Conservation (phyloP, 371 early-diverging fungal genomes). For the Mucor plumbeus region DNA sequence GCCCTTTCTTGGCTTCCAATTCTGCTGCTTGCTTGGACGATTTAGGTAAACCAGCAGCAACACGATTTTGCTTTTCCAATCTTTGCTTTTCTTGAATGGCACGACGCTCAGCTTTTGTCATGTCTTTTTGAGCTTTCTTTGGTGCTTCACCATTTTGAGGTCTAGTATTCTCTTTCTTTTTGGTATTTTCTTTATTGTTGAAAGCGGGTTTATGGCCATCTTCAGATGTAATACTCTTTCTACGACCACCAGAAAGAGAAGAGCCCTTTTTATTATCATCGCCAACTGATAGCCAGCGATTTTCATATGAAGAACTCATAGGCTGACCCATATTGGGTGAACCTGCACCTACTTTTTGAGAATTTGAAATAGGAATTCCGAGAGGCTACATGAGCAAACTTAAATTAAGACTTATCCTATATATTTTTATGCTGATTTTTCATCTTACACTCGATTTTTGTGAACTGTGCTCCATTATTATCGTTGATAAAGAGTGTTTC, state of each 20-base stretch:
- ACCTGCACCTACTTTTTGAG: conserved; percentile 13
- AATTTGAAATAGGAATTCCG: conserved; percentile 21
- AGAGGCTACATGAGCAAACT: conserved; percentile 11
- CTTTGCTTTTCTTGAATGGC: conserved; percentile 81
- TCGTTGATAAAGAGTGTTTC: not conserved
- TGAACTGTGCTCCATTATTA: conserved; percentile 20
- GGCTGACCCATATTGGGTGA: conserved; percentile 33
- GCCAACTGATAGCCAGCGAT: conserved; percentile 31
- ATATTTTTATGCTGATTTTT: not conserved
- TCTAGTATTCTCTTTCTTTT: conserved; percentile 20
- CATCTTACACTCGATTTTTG: conserved; percentile 31
- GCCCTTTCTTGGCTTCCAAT: conserved; percentile 20
- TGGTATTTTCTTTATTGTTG: conserved; percentile 18
- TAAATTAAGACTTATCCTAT: not conserved
- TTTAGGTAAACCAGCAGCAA: conserved; percentile 53
- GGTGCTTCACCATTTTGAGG: conserved; percentile 26
- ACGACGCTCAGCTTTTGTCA: conserved; percentile 92
- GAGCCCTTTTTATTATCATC: conserved; percentile 28
- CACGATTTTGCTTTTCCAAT: conserved; percentile 70
- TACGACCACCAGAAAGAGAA: conserved; percentile 7
- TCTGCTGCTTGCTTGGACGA: conserved; percentile 27
- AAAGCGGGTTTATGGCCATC: conserved; percentile 9
- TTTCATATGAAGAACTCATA: conserved; percentile 37
- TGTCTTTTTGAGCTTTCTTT: conserved; percentile 67
- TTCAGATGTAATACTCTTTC: conserved; percentile 30